Evolutionary conservation across 305 asterid species (phyloP), one percentile per base, ranked within the genome.

Genomic region (Rubia peregrina): DNA sequence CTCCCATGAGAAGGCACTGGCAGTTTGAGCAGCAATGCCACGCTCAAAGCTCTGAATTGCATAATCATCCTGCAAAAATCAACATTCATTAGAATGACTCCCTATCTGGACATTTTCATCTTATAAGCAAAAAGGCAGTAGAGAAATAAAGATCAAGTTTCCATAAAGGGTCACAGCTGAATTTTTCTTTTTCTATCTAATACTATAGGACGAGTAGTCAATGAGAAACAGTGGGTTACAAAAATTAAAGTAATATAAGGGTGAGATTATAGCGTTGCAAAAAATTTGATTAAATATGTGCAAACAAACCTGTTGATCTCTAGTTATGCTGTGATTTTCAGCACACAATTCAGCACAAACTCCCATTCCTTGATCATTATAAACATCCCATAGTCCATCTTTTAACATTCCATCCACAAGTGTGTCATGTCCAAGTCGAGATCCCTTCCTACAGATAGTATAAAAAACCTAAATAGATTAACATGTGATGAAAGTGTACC

Each of bases 311-410:
- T 91, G 99, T 75, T 89, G 89, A 70, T 95, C 97, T 85, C 99
- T 85, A 64, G 98, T 78, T 76, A 95, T 68, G 75, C 71, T 83
- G 73, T 95, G 98, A 72, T 83, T 80, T 69, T 92, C 97, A 22
- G 97, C 89, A 73, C 99, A 95, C 77, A 86, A 74, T 80, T 95
- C 99, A 75, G 99, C 99, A 78, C 99, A 95, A 77, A 91, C 98
- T 11, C 98, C 99, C 99, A 95, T 95, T 71, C 96, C 96, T 56
- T 74, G 86, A 74, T 95, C 98, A 80, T 86, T 87, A 74, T 91
- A 95, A 62, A 88, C 99, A 81, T 95, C 99, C 96, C 97, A 91
- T n/a, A 95, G 84, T 48, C 99, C 99, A 78, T 95, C 99, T 84
- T 91, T 95, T 75, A 95, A 70, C 99, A 95, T 90, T 80, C 99